These are phyloP conservation scores for Epicoccum nigrum DNA, from an alignment of 2,329 filamentous ascomycete species.

Conservation along the genomic window DNA sequence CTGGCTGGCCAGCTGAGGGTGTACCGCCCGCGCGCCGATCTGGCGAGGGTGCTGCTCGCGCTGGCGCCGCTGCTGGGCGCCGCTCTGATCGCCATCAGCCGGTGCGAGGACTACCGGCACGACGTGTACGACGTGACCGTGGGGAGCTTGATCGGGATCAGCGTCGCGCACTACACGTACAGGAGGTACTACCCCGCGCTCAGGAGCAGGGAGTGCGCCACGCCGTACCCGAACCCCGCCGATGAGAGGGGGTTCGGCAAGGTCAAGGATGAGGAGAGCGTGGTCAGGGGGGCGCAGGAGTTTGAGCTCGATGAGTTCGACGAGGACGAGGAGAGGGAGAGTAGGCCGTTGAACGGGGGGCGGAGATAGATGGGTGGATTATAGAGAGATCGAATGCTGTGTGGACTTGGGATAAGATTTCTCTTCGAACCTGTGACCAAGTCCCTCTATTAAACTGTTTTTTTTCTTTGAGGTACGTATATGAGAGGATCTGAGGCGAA, in stretches of 20 bases:
- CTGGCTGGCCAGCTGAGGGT: slow-evolving; percentile 69
- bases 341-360: slow-evolving; percentile 28
- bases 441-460: too few relatives aligned
- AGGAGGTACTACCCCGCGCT: slow-evolving; percentile 65
- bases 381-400: too few relatives aligned
- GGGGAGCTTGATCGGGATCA: slow-evolving; percentile 61
- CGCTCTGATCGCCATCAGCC: slow-evolving; percentile 64
- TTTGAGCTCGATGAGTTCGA: slow-evolving; percentile 47
- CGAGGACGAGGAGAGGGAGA: slow-evolving; percentile 36
- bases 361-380: too few relatives aligned
- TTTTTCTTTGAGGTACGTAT: too few relatives aligned
- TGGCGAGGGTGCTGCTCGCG: slow-evolving; percentile 61
- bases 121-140: slow-evolving; percentile 67
- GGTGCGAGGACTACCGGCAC: slow-evolving; percentile 69
- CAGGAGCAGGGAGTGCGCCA: slow-evolving; percentile 57
- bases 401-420: too few relatives aligned
- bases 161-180: slow-evolving; percentile 64
- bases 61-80: slow-evolving; percentile 63
- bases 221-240: slow-evolving; percentile 39
- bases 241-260: slow-evolving; percentile 25
- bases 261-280: slow-evolving; percentile 52
- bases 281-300: slow-evolving; percentile 37
- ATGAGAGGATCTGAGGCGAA: too few relatives aligned
- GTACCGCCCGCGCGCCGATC: slow-evolving; percentile 63
- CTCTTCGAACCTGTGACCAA: too few relatives aligned